These are phyloP conservation scores for Biscogniauxia marginata DNA, from an alignment of 2,329 filamentous ascomycete species.

Conservation along the genomic window DNA sequence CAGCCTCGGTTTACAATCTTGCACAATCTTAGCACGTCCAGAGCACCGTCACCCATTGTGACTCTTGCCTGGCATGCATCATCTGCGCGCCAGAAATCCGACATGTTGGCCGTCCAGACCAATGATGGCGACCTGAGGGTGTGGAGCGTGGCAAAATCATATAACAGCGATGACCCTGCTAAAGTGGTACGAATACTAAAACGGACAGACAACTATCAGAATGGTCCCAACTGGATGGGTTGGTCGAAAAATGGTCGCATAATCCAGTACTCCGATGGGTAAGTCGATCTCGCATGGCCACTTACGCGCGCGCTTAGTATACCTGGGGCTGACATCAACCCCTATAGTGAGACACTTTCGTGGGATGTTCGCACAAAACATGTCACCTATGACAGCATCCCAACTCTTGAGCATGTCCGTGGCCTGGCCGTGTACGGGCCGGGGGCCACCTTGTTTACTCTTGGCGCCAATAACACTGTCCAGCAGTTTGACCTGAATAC, in stretches of 20 bases:
- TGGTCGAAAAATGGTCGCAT: slow-evolving; percentile 99
- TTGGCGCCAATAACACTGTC: slow-evolving; percentile 82
- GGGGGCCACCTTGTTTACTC: slow-evolving; percentile 86
- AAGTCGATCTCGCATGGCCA: slow-evolving; percentile 41
- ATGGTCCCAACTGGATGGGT: slow-evolving; percentile 89
- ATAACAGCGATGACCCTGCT: slow-evolving; percentile 69
- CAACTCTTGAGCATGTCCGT: slow-evolving; percentile 76
- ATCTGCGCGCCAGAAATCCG: slow-evolving; percentile 91
- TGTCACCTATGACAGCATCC: slow-evolving; percentile 85
- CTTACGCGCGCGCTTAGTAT: slow-evolving; percentile 48
- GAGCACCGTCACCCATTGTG: slow-evolving; percentile 82
- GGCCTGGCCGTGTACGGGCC: slow-evolving; percentile 87
- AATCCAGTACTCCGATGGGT: slow-evolving; percentile 89
- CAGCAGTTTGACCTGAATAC: slow-evolving; percentile 95
- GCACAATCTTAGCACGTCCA: slow-evolving; percentile 83
- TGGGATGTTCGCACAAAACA: slow-evolving; percentile 99
- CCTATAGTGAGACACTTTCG: slow-evolving; percentile 75
- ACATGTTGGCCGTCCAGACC: slow-evolving; percentile 94
- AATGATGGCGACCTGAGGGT: slow-evolving; percentile 89
- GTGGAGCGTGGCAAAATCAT: slow-evolving; percentile 90
- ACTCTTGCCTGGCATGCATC: slow-evolving; percentile 94
- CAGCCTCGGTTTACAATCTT: slow-evolving; percentile 92
- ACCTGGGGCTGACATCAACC: slow-evolving; percentile 31
- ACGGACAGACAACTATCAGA: slow-evolving; percentile 68
- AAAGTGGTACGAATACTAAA: slow-evolving; percentile 88